phyloP scores from a whole-genome alignment of 805 yeast genomes.

The Myxozyma mucilagina region DNA sequence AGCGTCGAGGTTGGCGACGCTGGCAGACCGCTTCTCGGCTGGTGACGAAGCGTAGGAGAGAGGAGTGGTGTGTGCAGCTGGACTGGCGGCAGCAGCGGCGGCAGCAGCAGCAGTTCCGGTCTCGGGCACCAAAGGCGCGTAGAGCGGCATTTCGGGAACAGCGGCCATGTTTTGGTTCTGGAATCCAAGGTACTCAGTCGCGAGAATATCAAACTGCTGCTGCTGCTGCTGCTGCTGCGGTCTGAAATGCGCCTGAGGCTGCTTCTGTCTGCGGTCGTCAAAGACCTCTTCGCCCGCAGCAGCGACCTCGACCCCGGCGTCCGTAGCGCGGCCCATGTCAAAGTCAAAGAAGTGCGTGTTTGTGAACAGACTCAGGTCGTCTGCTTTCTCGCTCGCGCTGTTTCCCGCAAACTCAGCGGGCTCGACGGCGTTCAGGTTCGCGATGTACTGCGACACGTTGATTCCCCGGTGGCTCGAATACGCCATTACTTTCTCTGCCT shows the following conservation, averaged over 20 bases:
- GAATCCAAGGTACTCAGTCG: conserved; percentile 18
- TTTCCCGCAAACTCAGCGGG: conserved; percentile 35
- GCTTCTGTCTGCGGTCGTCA: not conserved
- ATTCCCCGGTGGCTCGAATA: conserved; percentile 33
- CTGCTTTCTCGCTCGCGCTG: conserved; percentile 34
- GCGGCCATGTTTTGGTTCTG: conserved; percentile 1
- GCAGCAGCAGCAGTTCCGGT: too few relatives aligned
- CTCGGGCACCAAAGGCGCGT: conserved; percentile 11
- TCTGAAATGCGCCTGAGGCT: conserved; percentile 1
- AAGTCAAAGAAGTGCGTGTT: conserved; percentile 49
- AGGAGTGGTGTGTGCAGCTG: not conserved
- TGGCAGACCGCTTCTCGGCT: conserved; percentile 34
- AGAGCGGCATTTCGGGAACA: conserved; percentile 7
- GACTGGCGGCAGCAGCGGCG: conserved; percentile 1
- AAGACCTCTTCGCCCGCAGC: not conserved
- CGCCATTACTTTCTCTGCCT: conserved; percentile 21
- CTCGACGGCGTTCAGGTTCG: conserved; percentile 39
- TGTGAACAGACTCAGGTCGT: conserved; percentile 45
- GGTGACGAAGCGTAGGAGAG: conserved; percentile 2
- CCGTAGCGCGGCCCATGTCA: conserved; percentile 47
- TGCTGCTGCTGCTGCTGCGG: conserved; percentile 7
- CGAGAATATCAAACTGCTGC: conserved; percentile 19
- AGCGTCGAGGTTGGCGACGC: conserved; percentile 19
- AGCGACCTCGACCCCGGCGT: conserved; percentile 43
- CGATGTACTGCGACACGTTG: conserved; percentile 40